Conservation (phyloP, 192 early-diverging fungal genomes). For the Coemansia sp. region DNA sequence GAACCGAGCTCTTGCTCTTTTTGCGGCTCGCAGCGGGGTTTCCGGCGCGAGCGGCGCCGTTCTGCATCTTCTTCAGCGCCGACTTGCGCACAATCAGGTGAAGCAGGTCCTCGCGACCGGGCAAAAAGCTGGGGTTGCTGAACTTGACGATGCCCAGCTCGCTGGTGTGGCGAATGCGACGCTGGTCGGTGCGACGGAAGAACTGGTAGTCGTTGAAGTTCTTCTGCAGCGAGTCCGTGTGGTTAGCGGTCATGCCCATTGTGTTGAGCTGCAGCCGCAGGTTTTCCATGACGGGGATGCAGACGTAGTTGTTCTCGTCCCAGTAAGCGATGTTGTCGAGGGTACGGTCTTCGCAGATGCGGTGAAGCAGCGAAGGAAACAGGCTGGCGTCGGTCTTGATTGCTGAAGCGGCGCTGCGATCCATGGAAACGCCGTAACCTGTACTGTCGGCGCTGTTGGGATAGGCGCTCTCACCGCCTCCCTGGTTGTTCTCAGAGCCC, state of each 20-base stretch:
- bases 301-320: slow-evolving; percentile 39
- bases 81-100: slow-evolving; percentile 44
- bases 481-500: slow-evolving; percentile 6
- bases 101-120: slow-evolving; percentile 36
- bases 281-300: slow-evolving; percentile 42
- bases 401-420: slow-evolving; percentile 11
- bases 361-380: slow-evolving; percentile 47
- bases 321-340: slow-evolving; percentile 32
- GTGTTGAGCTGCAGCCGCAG: slow-evolving; percentile 41
- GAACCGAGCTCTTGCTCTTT: slow-evolving; percentile 25
- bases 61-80: slow-evolving; percentile 40
- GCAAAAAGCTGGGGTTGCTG: slow-evolving; percentile 41
- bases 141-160: slow-evolving; percentile 45
- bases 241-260: slow-evolving; percentile 50
- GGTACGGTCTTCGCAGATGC: slow-evolving; percentile 26
- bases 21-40: slow-evolving; percentile 18
- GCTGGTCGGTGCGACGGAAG: slow-evolving; percentile 46
- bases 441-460: slow-evolving; percentile 33
- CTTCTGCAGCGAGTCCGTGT: slow-evolving; percentile 51
- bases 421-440: slow-evolving; percentile 24
- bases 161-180: slow-evolving; percentile 47
- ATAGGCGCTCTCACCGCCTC: slow-evolving; percentile 17
- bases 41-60: slow-evolving; percentile 12
- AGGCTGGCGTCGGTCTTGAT: slow-evolving; percentile 24
- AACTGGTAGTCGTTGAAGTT: slow-evolving; percentile 55